Base-by-base conservation (phyloP, 2,329 filamentous ascomycete genomes). In the Microcera coccophila region DNA sequence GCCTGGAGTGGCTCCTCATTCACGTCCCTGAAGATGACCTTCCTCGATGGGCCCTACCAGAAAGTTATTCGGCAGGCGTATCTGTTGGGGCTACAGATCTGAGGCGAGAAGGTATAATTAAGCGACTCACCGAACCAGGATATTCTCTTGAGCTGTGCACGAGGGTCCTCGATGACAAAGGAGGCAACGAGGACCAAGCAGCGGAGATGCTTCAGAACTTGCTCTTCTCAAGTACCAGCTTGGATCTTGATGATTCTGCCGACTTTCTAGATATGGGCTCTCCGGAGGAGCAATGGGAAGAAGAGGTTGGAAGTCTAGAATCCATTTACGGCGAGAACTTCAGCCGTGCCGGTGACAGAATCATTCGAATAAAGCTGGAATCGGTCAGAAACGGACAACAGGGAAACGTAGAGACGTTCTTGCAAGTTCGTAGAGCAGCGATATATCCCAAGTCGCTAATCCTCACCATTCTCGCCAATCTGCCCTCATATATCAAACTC, bases 21-120 rank as follows among this genome's bases (percentile, higher is more conserved):
- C 91, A 98, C 65, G 90, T 98, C 3, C 93, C 93, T 1, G 93
- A 98, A 62, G 93, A 98, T 61, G 93, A 97, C 58, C 71, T 97
- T n/a, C 93, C 93, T 1, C 74, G 79, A 5, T 97, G 91, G 90
- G 88, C 88, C 55, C 71, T 98, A 32, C 93, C 93, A 0, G 90
- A 94, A 66, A 87, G 84, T 48, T 98, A 98, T 63, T 83, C 87
- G 10, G 91, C 90, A 20, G 93, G 93, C 17, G 84, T 97, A 19
- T 89, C 84, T 34, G 83, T 98, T 50, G 91, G 84, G 1, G 86
- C 86, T 38, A 85, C 83, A 5, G 85, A 96, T 61, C 65, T 96
- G 47, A 87, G 82, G 61, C 80, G 82, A 53, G 90, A 97, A 62
- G 84, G 81, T 4, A 85, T 86, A 42, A 81, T 96, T 54, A 90